Conservation (phyloP, 495 filamentous ascomycete species). For the Neohortaea acidophila region DNA sequence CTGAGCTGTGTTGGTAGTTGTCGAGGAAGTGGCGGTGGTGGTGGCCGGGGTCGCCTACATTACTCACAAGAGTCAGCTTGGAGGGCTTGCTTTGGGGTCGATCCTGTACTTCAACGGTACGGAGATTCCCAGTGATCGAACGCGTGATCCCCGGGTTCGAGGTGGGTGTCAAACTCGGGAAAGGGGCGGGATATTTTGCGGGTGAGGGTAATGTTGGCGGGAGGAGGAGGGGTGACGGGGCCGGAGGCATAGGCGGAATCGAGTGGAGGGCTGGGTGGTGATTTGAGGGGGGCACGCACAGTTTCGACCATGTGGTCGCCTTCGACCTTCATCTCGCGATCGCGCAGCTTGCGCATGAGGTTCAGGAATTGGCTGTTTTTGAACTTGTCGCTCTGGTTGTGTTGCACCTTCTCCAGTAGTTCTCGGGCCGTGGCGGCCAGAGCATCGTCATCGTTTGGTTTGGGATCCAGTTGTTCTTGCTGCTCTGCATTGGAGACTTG, state of each 20-base stretch:
- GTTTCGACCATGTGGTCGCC: slow-evolving; percentile 30
- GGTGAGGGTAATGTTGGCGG: not conserved
- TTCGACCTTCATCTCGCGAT: slow-evolving; percentile 27
- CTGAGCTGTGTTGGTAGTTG: not conserved
- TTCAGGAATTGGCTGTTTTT: slow-evolving; percentile 61
- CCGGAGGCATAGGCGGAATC: slow-evolving; percentile 15
- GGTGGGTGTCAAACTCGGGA: slow-evolving; percentile 14
- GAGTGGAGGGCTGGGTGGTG: not conserved
- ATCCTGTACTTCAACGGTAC: not conserved
- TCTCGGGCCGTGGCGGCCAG: slow-evolving; percentile 55
- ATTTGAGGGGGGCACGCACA: slow-evolving; percentile 6
- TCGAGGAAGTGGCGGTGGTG: not conserved
- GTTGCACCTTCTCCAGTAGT: slow-evolving; percentile 51
- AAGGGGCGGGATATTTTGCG: not conserved
- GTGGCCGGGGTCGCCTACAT: not conserved
- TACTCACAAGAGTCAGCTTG: too few relatives aligned
- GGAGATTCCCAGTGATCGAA: slow-evolving; percentile 18
- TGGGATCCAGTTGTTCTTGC: slow-evolving; percentile 13
- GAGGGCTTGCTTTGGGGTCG: not conserved
- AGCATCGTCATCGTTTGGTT: slow-evolving; percentile 46
- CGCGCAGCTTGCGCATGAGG: slow-evolving; percentile 46
- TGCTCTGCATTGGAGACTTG: slow-evolving; percentile 1
- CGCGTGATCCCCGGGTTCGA: slow-evolving; percentile 4
- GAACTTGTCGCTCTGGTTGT: slow-evolving; percentile 58
- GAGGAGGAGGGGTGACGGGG: slow-evolving; percentile 1